These are phyloP conservation scores for Furcasterigmium sp. DNA, from an alignment of 2,329 filamentous ascomycete genomes.

Conservation along the genomic window DNA sequence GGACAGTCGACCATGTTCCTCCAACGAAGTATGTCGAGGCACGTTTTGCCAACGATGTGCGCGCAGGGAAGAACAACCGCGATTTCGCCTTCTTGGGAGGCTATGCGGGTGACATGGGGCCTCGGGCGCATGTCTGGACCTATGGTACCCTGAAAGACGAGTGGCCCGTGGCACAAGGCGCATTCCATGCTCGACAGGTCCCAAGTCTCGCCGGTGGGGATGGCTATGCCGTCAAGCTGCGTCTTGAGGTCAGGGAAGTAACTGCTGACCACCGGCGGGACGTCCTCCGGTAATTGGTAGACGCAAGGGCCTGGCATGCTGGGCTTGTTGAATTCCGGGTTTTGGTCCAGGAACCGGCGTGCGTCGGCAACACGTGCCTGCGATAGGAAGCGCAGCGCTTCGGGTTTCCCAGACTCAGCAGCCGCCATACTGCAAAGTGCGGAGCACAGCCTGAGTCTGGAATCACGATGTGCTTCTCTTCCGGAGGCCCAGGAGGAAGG, in stretches of 20 bases:
- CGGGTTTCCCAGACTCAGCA: too few relatives aligned
- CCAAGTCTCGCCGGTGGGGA: background rate
- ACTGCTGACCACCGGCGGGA: too few relatives aligned
- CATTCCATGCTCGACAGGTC: background rate
- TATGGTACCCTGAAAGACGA: background rate
- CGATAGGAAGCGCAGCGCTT: too few relatives aligned
- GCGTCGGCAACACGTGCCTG: too few relatives aligned
- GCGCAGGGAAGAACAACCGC: background rate
- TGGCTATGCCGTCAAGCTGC: background rate
- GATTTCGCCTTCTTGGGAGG: background rate
- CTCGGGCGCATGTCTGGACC: background rate
- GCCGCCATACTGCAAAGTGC: too few relatives aligned
- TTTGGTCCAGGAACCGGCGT: too few relatives aligned
- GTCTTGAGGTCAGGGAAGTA: background rate
- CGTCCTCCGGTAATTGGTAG: too few relatives aligned
- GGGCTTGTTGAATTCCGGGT: too few relatives aligned
- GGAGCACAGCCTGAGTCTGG: too few relatives aligned
- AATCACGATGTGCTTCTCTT: too few relatives aligned
- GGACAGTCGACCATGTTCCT: background rate
- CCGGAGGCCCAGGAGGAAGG: too few relatives aligned
- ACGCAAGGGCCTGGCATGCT: too few relatives aligned
- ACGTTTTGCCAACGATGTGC: background rate
- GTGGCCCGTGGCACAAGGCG: background rate
- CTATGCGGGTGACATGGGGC: background rate
- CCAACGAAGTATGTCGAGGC: background rate